These are phyloP conservation scores for Aspergillus candidus DNA, from an alignment of 2,329 filamentous ascomycete species.

Conservation along the genomic window DNA sequence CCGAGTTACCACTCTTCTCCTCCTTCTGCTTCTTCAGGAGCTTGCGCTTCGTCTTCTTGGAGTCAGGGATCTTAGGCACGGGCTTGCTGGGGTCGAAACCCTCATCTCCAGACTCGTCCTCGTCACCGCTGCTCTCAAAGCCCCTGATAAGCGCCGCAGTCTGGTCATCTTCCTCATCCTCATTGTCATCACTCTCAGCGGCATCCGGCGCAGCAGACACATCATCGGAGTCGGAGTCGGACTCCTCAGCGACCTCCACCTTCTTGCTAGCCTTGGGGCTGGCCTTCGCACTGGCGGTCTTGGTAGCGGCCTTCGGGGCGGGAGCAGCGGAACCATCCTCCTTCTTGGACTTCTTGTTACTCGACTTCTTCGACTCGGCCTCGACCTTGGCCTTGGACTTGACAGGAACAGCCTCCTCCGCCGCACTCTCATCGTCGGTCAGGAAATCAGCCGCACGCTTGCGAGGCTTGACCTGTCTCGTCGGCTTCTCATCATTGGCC, in stretches of 20 bases:
- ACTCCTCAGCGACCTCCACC: constrained; percentile 31
- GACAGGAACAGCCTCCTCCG: constrained; percentile 14
- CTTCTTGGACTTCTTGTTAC: constrained; percentile 43
- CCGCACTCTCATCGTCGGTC: constrained; percentile 33
- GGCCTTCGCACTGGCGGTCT: constrained; percentile 27
- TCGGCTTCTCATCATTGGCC: constrained; percentile 25
- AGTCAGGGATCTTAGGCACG: constrained; percentile 40
- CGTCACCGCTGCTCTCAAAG: constrained; percentile 51
- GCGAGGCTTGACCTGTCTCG: constrained; percentile 37
- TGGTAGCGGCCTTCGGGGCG: constrained; percentile 26
- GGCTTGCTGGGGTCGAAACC: constrained; percentile 41
- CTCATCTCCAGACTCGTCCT: constrained; percentile 44
- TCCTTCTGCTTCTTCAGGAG: constrained; percentile 48
- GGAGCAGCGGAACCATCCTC: constrained; percentile 28
- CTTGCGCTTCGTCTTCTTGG: constrained; percentile 45
- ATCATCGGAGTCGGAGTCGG: constrained; percentile 25
- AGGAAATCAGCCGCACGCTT: constrained; percentile 46
- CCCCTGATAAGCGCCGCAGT: constrained; percentile 50
- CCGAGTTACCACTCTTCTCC: constrained; percentile 31
- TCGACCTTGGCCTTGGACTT: constrained; percentile 12
- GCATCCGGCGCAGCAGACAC: constrained; percentile 13
- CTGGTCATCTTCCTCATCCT: constrained; percentile 44
- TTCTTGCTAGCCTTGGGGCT: constrained; percentile 41
- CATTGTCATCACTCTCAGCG: constrained; percentile 23
- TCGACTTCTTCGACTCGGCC: constrained; percentile 34